Conservation (phyloP, 805 yeast genomes). For the Wickerhamiella kurtzmanii region DNA sequence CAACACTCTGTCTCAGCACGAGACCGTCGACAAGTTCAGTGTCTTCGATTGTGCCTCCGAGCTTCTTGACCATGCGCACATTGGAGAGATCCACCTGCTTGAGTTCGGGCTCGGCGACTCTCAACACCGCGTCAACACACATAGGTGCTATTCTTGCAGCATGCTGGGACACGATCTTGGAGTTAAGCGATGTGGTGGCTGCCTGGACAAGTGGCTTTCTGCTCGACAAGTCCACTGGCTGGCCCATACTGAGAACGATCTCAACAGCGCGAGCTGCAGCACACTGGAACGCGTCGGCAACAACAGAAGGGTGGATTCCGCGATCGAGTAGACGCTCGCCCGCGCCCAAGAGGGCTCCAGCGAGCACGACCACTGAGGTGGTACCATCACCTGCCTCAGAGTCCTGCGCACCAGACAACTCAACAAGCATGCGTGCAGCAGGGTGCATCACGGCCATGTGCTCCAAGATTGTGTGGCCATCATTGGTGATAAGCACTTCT, state of each 20-base stretch:
- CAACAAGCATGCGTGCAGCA: slow-evolving; percentile 96
- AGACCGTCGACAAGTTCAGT: slow-evolving; percentile 81
- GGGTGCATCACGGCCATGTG: slow-evolving; percentile 99
- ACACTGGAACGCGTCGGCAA: slow-evolving; percentile 83
- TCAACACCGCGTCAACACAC: slow-evolving; percentile 85
- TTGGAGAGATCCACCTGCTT: slow-evolving; percentile 72
- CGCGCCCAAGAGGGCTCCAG: slow-evolving; percentile 90
- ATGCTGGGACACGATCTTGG: slow-evolving; percentile 92
- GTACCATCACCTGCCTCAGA: slow-evolving; percentile 99
- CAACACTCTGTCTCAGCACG: slow-evolving; percentile 78
- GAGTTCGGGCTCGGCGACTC: slow-evolving; percentile 49
- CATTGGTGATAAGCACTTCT: slow-evolving; percentile 88
- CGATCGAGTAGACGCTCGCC: slow-evolving; percentile 80
- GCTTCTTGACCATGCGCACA: slow-evolving; percentile 79
- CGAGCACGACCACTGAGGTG: slow-evolving; percentile 87
- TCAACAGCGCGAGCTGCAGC: slow-evolving; percentile 78
- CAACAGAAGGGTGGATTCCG: slow-evolving; percentile 87
- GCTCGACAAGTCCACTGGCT: slow-evolving; percentile 63
- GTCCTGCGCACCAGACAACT: slow-evolving; percentile 94
- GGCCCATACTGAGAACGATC: slow-evolving; percentile 72
- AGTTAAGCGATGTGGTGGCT: slow-evolving; percentile 84
- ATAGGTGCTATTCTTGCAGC: slow-evolving; percentile 77
- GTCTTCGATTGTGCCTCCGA: slow-evolving; percentile 96
- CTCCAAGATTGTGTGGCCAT: slow-evolving; percentile 91
- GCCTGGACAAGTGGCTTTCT: slow-evolving; percentile 78